Base-by-base conservation (phyloP, 169 alveolate genomes). In the Plasmodium relictum region DNA sequence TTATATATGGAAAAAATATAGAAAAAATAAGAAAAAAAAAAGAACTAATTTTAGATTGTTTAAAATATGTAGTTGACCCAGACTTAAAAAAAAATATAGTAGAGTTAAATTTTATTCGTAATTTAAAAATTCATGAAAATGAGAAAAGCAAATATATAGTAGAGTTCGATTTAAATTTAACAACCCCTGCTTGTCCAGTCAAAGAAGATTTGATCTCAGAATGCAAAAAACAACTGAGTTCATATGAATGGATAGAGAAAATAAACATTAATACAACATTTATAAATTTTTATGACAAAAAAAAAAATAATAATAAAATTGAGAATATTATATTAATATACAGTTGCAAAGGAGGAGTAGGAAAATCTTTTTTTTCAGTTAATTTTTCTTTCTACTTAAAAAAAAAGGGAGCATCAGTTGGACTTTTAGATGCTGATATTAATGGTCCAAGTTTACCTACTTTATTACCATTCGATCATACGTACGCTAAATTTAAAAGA, bases 261-360 rank as follows among this genome's bases (percentile, higher is more conserved):
- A 94, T 92, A 26, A 56, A 93, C 65, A 80, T 87, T n/a, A 62
- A 59, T 54, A 63, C 54, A 4, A 69, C 91, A 10, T 92, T 88
- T 69, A 20, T 73, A 20, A 61, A 26, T 54, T 80, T 54, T 2
- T 50, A 66, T 52, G 45, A 68, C 66, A 44, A 56, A 16, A 65
- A 42, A 42, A 54, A 88, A 48, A 50, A 63, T 5, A 70, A 26
- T 18, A 83, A 65, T 63, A 56, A 70, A 68, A 65, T 80, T 37
- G 90, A 80, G 44, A 95, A 97, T 58, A 96, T 98, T 56, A 95
- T 98, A n/a, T 98, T 98, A 70, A 96, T 98, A 3, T 95, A 97
- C 16, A 95, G 98, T 72, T 98, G 99, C 58, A 98, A 98, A 93
- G 99, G 99, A 44, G 99, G 99, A 50, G 99, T 98, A 3, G 99